Evolutionary conservation across 768 basidiomycete genomes (phyloP).

Genomic region (Hebeloma cylindrosporum): DNA sequence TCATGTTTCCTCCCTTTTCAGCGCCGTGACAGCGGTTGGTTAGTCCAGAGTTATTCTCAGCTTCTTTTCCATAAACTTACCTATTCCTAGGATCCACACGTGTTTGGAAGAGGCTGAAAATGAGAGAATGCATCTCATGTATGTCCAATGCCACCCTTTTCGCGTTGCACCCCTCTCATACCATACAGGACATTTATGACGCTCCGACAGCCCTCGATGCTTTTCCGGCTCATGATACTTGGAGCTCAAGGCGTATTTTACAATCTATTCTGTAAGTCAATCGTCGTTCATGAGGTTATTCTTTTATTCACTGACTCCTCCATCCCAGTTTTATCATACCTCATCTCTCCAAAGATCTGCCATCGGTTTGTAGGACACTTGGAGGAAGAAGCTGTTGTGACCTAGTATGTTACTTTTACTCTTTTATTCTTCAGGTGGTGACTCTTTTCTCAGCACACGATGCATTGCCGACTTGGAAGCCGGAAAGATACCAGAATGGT

Average conservation of each 20-base stretch:
- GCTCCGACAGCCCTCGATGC: slow-evolving; percentile 71
- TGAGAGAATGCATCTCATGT: slow-evolving; percentile 96
- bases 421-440: slow-evolving; percentile 4
- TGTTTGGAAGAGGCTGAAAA: slow-evolving; percentile 94
- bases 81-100: slow-evolving; percentile 81
- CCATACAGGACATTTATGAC: slow-evolving; percentile 97
- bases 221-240: slow-evolving; percentile 82
- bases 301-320: too few species aligned
- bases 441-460: slow-evolving; percentile 52
- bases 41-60: slow-evolving; percentile 13
- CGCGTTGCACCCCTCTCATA: slow-evolving; percentile 15
- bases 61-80: slow-evolving; percentile 46
- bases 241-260: slow-evolving; percentile 92
- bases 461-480: slow-evolving; percentile 82
- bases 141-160: slow-evolving; percentile 19
- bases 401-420: slow-evolving; percentile 61
- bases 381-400: slow-evolving; percentile 94
- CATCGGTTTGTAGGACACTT: slow-evolving; percentile 92
- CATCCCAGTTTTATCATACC: slow-evolving; percentile 70
- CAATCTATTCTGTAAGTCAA: slow-evolving; percentile 78
- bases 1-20: slow-evolving; percentile 23
- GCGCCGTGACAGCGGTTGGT: slow-evolving; percentile 57
- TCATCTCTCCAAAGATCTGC: slow-evolving; percentile 71
- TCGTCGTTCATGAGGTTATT: slow-evolving; percentile 3
- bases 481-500: slow-evolving; percentile 83